phyloP scores from a whole-genome alignment of 495 filamentous ascomycete species.

The Terfezia claveryi region DNA sequence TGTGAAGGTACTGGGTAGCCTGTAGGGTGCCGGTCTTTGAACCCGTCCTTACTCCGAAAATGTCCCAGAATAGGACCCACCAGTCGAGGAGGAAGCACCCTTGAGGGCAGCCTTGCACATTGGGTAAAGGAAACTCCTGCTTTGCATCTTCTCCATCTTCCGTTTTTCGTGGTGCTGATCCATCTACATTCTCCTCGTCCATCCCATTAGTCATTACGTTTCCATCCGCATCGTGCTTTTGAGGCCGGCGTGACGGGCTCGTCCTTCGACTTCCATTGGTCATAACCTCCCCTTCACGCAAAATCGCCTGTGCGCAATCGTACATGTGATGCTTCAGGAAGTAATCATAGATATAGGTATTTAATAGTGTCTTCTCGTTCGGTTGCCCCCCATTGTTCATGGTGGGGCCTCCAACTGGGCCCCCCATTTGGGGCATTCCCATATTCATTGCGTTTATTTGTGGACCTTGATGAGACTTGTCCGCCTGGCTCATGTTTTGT shows the following conservation, averaged over 20 bases:
- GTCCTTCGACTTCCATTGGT: conserved; percentile 9
- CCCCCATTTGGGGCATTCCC: not conserved
- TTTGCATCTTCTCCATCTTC: conserved; percentile 15
- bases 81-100: conserved; percentile 78
- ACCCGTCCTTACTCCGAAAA: conserved; percentile 56
- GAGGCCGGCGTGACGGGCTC: conserved; percentile 18
- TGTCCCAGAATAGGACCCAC: conserved; percentile 94
- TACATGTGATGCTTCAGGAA: conserved; percentile 64
- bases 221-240: conserved; percentile 35
- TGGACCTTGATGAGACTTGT: not conserved
- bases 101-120: conserved; percentile 38
- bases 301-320: conserved; percentile 52
- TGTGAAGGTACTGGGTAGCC: conserved; percentile 13
- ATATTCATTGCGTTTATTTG: not conserved
- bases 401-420: not conserved
- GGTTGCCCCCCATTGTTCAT: not conserved
- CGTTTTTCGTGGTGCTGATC: conserved; percentile 14
- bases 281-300: conserved; percentile 19
- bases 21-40: conserved; percentile 26
- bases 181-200: conserved; percentile 48
- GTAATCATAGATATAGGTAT: conserved; percentile 97
- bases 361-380: conserved; percentile 29
- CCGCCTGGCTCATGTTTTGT: not conserved
- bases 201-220: conserved; percentile 43
- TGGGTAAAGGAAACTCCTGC: conserved; percentile 57